Evolutionary conservation across 768 basidiomycete species (phyloP), one percentile per base, ranked within the genome.

Genomic region (Boletus sensibilis): DNA sequence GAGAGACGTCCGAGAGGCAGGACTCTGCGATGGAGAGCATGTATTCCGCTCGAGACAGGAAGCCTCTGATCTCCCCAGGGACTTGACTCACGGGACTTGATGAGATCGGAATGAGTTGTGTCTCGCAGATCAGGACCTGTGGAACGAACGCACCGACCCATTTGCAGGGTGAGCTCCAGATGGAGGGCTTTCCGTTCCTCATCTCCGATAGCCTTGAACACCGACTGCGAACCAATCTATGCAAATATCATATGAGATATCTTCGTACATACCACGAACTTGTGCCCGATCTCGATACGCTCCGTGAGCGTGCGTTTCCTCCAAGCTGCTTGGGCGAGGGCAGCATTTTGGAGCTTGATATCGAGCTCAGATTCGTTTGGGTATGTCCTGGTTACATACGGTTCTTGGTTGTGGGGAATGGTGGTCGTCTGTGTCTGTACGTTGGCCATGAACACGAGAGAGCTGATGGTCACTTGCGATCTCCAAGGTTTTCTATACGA

Each of bases 1-100:
- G 81, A 1, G 81, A 71, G 34, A 94, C 81, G 57, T 96, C 92
- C 10, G 82, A 79, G 4, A 99, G 83, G 41, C 82, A 79, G 5
- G 83, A 75, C 47, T 81, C 76, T 0, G 97, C 95, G 60, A 96
- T 94, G 46, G 84, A 83, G 49, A 97, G 76, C 82, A 98, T 83
- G 69, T 95, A 90, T 40, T 81, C 76, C 9, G 93, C 88, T 25
- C 96, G 85, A 47, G 90, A 90, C 25, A 96, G 68, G 41, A 90
- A 84, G 0, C 94, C 93, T 27, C 80, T 78, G 38, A 96, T 78
- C 71, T 98, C 96, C 8, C 91, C 91, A 13, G 84, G 73, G 37
- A 78, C 78, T 68, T 94, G 92, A 0, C 84, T 81, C 47, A 92
- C 79, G 1, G 96, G 96, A 43, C 94, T 94, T 51, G 14, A 25